Evolutionary conservation across 176 grass and related monocot genomes (phyloP), one percentile per base, ranked within the genome.

Genomic region (Avena insularis): DNA sequence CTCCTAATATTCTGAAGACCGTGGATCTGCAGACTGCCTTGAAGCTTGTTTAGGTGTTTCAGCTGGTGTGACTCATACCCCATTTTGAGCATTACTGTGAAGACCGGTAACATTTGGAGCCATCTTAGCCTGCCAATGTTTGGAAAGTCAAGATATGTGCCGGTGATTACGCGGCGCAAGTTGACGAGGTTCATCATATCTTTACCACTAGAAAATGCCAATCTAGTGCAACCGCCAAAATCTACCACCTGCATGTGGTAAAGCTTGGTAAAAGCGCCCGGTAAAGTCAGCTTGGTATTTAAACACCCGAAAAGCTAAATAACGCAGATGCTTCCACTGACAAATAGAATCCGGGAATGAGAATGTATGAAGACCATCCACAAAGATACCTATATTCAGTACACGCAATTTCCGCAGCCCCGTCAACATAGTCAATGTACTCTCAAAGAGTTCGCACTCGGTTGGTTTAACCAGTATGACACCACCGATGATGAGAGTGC

Each of bases 401-500:
- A 69, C 66, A 0, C 66, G 66, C 33, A 69, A 10, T 20, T 69
- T 69, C 8, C 0, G 15, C 13, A 69, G 33, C 16, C 33, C 7
- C 1, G 0, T 36, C 0, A 69, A 40, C 7, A 10, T 69, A 38
- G 7, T 3, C 14, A 69, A 9, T 1, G 19, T 17, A 40, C 33
- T 9, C 15, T 0, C 15, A 0, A 69, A 10, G 65, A 4, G 15
- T 36, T 19, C 0, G 0, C 2, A 16, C 31, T 68, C 2, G 0
- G 13, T 0, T 17, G 29, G 3, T 33, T 15, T 14, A 66, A 33
- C 5, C 0, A 33, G 31, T 15, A 33, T 33, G 0, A 1, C 0
- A 0, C 0, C 27, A 66, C 6, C 13, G 2, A 35, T 16, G 5
- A 69, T 69, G 15, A 69, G 66, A 40, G 66, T 69, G 15, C 66